phyloP scores from a whole-genome alignment of 2,329 filamentous ascomycete genomes.

The Colletotrichum chlorophyti region DNA sequence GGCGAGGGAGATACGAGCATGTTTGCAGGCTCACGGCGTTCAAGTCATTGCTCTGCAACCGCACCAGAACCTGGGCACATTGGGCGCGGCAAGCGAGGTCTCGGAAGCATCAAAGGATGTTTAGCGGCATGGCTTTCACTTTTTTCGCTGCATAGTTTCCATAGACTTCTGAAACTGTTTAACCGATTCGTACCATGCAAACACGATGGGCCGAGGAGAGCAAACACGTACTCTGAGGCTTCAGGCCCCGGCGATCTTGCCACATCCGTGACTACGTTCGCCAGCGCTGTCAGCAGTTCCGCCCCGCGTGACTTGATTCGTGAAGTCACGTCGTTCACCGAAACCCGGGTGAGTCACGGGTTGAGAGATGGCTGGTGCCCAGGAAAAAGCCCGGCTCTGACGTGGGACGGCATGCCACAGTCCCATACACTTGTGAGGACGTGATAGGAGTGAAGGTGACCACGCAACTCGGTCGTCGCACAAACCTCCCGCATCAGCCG shows the following conservation, averaged over 20 bases:
- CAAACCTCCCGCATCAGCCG: not conserved
- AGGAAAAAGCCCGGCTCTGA: not conserved
- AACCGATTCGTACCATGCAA: no score
- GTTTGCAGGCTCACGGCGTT: constrained; percentile 76
- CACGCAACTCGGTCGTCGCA: not conserved
- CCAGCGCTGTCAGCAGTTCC: no score
- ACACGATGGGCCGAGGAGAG: no score
- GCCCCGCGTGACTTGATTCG: no score
- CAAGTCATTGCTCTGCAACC: constrained; percentile 76
- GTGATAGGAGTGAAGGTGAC: not conserved
- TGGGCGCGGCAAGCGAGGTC: not conserved
- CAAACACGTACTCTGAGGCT: no score
- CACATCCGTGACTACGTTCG: no score
- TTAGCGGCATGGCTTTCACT: not conserved
- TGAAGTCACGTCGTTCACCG: not conserved
- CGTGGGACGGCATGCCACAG: not conserved
- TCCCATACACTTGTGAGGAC: not conserved
- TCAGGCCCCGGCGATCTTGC: no score
- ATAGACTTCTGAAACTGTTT: no score
- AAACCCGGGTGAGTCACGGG: not conserved
- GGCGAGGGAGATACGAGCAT: constrained; percentile 69
- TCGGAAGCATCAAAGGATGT: not conserved
- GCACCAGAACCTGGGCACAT: not conserved
- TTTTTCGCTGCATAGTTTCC: no score
- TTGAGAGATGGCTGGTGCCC: not conserved